These are phyloP conservation scores for Aspergillus candidus DNA, from an alignment of 2,329 filamentous ascomycete genomes.

Conservation along the genomic window DNA sequence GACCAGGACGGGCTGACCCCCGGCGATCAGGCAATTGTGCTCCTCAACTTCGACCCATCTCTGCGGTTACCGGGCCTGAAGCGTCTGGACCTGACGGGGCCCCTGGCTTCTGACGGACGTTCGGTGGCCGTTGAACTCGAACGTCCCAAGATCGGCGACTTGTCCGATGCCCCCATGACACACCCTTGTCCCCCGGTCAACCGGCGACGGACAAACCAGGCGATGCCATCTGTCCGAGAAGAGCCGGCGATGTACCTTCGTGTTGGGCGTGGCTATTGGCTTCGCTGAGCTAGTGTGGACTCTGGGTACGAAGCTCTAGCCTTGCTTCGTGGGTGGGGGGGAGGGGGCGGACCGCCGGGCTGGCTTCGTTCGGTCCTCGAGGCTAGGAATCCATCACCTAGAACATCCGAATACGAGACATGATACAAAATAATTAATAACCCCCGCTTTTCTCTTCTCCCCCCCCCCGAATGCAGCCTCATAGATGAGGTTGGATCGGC, in stretches of 20 bases:
- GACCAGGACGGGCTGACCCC: conserved; percentile 19
- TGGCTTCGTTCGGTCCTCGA: too few relatives aligned
- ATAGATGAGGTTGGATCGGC: too few relatives aligned
- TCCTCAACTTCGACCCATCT: conserved; percentile 37
- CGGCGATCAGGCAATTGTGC: conserved; percentile 28
- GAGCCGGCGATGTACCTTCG: conserved; percentile 23
- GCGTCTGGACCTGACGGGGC: conserved; percentile 6
- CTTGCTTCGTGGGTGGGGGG: neutral
- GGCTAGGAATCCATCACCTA: too few relatives aligned
- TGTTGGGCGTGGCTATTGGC: conserved; percentile 25
- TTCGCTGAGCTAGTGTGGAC: conserved; percentile 11
- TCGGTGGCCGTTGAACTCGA: conserved; percentile 10
- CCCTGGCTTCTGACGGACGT: neutral
- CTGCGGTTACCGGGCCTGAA: conserved; percentile 24
- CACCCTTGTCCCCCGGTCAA: neutral
- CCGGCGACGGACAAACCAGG: conserved; percentile 9
- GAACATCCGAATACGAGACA: too few relatives aligned
- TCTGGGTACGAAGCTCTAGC: too few relatives aligned
- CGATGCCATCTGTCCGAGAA: conserved; percentile 20
- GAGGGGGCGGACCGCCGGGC: neutral
- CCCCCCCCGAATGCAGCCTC: too few relatives aligned
- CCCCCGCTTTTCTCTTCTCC: too few relatives aligned
- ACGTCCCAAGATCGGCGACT: conserved; percentile 9
- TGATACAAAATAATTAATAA: too few relatives aligned
- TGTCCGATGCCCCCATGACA: conserved; percentile 6